phyloP scores from a whole-genome alignment of 257 asterid genomes.

The Solanum chilense region DNA sequence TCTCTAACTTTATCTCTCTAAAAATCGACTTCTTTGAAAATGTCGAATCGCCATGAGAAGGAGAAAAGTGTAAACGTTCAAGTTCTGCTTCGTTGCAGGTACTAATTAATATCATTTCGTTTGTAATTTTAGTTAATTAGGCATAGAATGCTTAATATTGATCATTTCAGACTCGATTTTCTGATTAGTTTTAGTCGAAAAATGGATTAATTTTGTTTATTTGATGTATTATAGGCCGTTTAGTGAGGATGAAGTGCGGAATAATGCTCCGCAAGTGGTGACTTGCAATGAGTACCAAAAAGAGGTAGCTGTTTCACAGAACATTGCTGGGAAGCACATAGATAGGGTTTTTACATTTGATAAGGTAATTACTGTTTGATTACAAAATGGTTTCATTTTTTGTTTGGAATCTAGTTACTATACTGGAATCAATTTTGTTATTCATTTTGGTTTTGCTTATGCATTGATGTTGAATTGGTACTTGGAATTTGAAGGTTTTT shows the following conservation, averaged over 20 bases:
- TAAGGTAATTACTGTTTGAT: slow-evolving; percentile 29
- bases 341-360: slow-evolving; percentile 82
- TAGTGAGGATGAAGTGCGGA: slow-evolving; percentile 76
- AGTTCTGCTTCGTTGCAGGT: slow-evolving; percentile 98
- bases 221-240: slow-evolving; percentile 43
- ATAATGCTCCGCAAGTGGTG: slow-evolving; percentile 93
- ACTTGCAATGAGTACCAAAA: slow-evolving; percentile 69
- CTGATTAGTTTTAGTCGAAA: neutral
- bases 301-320: slow-evolving; percentile 81
- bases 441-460: neutral
- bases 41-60: slow-evolving; percentile 34
- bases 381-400: neutral
- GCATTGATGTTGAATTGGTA: neutral
- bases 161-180: neutral
- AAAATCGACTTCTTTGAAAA: neutral
- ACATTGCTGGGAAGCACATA: slow-evolving; percentile 77
- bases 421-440: neutral
- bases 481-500: neutral
- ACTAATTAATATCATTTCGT: neutral
- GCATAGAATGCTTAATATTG: neutral
- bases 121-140: neutral
- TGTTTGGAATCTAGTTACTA: neutral
- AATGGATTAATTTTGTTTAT: neutral
- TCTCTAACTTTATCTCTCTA: neutral
- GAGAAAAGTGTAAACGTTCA: slow-evolving; percentile 90